Evolutionary conservation across 2,329 filamentous ascomycete genomes (phyloP).

Genomic region (Thelonectria blattea): DNA sequence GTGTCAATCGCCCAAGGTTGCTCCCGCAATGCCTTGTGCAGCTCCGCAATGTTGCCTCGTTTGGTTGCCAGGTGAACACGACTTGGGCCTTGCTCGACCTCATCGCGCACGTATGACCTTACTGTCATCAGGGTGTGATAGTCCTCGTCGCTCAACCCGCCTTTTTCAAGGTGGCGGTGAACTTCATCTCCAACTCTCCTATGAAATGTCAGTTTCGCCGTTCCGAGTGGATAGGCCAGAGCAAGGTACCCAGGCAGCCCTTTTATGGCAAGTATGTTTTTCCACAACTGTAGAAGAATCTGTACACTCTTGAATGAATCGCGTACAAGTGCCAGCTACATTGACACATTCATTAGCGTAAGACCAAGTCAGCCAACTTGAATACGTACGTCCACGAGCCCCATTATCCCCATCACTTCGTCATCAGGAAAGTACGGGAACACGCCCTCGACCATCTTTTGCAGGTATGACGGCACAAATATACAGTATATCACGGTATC

Average conservation of each 20-base stretch:
- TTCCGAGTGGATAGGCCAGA: rapidly evolving
- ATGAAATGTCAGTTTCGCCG: neutral
- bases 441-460: rapidly evolving
- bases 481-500: rapidly evolving
- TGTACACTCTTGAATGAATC: rapidly evolving
- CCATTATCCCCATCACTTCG: rapidly evolving
- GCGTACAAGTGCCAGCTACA: rapidly evolving
- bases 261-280: conserved; percentile 20
- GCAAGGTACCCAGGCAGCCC: conserved; percentile 18
- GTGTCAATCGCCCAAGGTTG: conserved; percentile 13
- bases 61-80: conserved; percentile 2
- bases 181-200: rapidly evolving
- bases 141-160: neutral
- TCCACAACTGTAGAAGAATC: conserved; percentile 15
- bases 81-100: rapidly evolving
- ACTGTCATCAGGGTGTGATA: neutral
- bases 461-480: rapidly evolving
- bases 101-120: neutral
- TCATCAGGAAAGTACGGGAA: conserved; percentile 18
- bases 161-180: neutral
- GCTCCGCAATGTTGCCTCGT: neutral
- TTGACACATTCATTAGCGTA: neutral
- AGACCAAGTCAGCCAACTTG: rapidly evolving
- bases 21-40: neutral
- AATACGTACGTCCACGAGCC: neutral